Evolutionary conservation across 192 early-diverging fungal genomes (phyloP).

Genomic region (Radiomyces spectabilis): DNA sequence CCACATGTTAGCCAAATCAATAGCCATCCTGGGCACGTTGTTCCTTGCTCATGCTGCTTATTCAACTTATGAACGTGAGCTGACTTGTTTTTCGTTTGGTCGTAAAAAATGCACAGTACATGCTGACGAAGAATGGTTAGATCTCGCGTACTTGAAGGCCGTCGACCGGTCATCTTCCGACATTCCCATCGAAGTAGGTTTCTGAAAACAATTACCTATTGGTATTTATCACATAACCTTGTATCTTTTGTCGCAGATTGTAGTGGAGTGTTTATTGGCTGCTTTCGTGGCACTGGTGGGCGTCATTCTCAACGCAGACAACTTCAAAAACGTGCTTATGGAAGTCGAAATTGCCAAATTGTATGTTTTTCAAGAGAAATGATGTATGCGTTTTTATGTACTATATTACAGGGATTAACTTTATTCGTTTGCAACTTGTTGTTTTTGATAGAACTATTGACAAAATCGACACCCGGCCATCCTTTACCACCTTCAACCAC

Average conservation of each 20-base stretch:
- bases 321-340: constrained; percentile 52
- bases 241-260: constrained; percentile 27
- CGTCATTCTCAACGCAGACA: constrained; percentile 39
- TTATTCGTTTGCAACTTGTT: background rate
- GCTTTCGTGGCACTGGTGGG: constrained; percentile 40
- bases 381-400: background rate
- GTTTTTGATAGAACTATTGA: constrained; percentile 48
- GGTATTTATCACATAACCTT: background rate
- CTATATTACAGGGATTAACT: background rate
- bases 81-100: background rate
- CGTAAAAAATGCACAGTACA: background rate
- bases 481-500: constrained; percentile 52
- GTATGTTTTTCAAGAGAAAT: constrained; percentile 29
- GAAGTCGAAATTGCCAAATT: constrained; percentile 51
- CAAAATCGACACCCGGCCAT: constrained; percentile 50
- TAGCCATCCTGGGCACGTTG: constrained; percentile 28
- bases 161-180: constrained; percentile 32
- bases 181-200: constrained; percentile 39
- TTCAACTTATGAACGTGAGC: constrained; percentile 48
- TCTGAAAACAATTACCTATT: background rate
- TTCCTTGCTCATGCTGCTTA: constrained; percentile 44
- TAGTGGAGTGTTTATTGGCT: constrained; percentile 37
- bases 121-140: constrained; percentile 11
- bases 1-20: constrained; percentile 5
- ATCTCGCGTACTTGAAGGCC: constrained; percentile 47